These are phyloP conservation scores for Cytospora mali DNA, from an alignment of 2,329 filamentous ascomycete genomes.

Conservation along the genomic window DNA sequence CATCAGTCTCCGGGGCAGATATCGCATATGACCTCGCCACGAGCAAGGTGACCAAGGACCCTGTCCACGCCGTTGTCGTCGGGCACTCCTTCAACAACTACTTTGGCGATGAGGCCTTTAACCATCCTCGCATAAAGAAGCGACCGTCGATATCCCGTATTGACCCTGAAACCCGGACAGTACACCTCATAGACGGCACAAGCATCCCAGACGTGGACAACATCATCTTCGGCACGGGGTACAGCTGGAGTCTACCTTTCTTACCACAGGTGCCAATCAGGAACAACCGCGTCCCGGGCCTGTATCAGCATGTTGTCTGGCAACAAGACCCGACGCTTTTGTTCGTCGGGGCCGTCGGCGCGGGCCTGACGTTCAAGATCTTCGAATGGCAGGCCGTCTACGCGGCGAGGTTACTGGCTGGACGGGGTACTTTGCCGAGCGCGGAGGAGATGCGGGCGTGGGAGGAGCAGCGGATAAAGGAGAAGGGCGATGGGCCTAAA, in stretches of 20 bases:
- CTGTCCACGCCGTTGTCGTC: slow-evolving; percentile 34
- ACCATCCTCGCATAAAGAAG: slow-evolving; percentile 32
- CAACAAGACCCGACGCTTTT: slow-evolving; percentile 55
- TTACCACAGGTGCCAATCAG: slow-evolving; percentile 52
- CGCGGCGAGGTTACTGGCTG: slow-evolving; percentile 60
- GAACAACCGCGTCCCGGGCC: slow-evolving; percentile 57
- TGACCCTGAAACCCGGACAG: slow-evolving; percentile 35
- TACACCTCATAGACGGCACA: slow-evolving; percentile 60
- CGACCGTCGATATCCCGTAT: slow-evolving; percentile 27
- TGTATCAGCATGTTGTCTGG: slow-evolving; percentile 63
- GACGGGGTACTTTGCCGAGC: slow-evolving; percentile 53
- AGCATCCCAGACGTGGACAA: slow-evolving; percentile 57
- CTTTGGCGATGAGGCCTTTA: slow-evolving; percentile 35
- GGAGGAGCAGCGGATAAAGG: slow-evolving; percentile 58
- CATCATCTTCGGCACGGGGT: slow-evolving; percentile 69
- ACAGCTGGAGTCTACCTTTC: slow-evolving; percentile 66
- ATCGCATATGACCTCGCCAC: slow-evolving; percentile 42
- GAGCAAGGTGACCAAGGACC: slow-evolving; percentile 25
- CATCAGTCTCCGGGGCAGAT: slow-evolving; percentile 66
- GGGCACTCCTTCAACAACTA: slow-evolving; percentile 35
- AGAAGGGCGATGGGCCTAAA: slow-evolving; percentile 57
- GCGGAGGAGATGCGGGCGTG: slow-evolving; percentile 53
- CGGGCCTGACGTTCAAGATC: slow-evolving; percentile 66
- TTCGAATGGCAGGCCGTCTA: slow-evolving; percentile 71
- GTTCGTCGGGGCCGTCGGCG: slow-evolving; percentile 60